Conservation (phyloP, 148 eudicot species). For the Vaccinium macrocarpon region DNA sequence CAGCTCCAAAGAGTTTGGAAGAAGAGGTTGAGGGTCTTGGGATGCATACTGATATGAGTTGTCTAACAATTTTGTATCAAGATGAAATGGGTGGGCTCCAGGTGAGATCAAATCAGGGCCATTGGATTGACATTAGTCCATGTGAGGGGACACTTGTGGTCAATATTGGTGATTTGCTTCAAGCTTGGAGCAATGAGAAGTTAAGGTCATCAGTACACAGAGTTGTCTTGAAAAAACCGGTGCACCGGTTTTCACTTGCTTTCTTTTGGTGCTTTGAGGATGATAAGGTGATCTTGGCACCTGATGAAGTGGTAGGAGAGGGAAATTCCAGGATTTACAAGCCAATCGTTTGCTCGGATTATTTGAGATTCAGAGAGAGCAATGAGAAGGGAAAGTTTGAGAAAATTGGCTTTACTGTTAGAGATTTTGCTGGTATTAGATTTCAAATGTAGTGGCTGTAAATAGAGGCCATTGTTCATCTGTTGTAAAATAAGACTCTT, state of each 20-base stretch:
- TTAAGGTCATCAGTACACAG: constrained; percentile 80
- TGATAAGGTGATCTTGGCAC: constrained; percentile 67
- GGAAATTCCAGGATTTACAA: constrained; percentile 45
- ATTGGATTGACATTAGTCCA: constrained; percentile 63
- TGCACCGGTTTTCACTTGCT: constrained; percentile 61
- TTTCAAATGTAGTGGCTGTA: background rate
- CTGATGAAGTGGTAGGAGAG: constrained; percentile 66
- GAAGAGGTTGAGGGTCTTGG: constrained; percentile 80
- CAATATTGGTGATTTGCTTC: constrained; percentile 82
- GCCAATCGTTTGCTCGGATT: constrained; percentile 62
- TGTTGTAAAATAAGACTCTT: background rate
- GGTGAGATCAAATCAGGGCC: constrained; percentile 60
- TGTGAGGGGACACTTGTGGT: constrained; percentile 65
- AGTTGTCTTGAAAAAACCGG: constrained; percentile 54
- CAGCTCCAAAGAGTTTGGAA: constrained; percentile 41
- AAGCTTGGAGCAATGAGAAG: constrained; percentile 88
- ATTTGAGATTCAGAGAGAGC: constrained; percentile 63
- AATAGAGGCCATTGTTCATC: background rate
- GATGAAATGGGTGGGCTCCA: constrained; percentile 85
- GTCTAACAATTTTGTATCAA: constrained; percentile 76
- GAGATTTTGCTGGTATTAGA: constrained; percentile 64
- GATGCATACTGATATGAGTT: constrained; percentile 86
- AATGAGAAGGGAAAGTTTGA: constrained; percentile 74
- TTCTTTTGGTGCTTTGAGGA: constrained; percentile 90
- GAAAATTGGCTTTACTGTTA: constrained; percentile 77